Base-by-base conservation (phyloP, 176 grass and related monocot genomes). In the Phyllostachys edulis region DNA sequence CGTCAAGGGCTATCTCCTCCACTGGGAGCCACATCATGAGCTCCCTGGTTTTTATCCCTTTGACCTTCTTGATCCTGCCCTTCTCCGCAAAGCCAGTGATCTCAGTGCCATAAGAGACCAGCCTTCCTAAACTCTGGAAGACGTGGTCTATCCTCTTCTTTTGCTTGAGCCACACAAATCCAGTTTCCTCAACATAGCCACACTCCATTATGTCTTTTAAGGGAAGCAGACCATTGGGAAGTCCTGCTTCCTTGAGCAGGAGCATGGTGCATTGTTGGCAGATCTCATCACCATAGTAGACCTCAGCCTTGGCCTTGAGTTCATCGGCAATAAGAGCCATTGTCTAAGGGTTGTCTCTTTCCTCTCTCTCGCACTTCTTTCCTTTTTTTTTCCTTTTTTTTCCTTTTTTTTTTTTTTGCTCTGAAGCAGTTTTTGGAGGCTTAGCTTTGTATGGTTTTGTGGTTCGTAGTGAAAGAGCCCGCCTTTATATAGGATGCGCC, bases 121-220 rank as follows among this genome's bases (percentile, higher is more conserved):
- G 38, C 73, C 91, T 89, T 71, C 93, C 90, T 18, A 99, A 67
- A 63, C 81, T 73, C 57, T 81, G 55, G 79, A 99, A 99, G 56
- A 37, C 14, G 70, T 99, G 91, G 73, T 99, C 93, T 7, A 90
- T 85, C 88, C 89, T 99, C 81, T 92, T 86, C 89, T 89, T 96
- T 69, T 99, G 96, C 84, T 94, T 99, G 36, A 99, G 89, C 96
- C 96, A 99, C 24, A 99, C 93, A 79, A 86, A 99, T n/a, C 96
- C 96, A 20, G 96, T 94, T 77, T 94, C 96, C 83, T 95, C 81
- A 3, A 94, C 69, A 45, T 90, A 87, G 4, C 96, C 96, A 24
- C 93, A 95, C 85, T 99, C 96, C 0, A 87, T 75, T 78, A 99
- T 89, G 86, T 96, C 93, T 41, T 71, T 85, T 41, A 99, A 57